Base-by-base conservation (phyloP, 306 rosid genomes). In the Vachellia collinsii region DNA sequence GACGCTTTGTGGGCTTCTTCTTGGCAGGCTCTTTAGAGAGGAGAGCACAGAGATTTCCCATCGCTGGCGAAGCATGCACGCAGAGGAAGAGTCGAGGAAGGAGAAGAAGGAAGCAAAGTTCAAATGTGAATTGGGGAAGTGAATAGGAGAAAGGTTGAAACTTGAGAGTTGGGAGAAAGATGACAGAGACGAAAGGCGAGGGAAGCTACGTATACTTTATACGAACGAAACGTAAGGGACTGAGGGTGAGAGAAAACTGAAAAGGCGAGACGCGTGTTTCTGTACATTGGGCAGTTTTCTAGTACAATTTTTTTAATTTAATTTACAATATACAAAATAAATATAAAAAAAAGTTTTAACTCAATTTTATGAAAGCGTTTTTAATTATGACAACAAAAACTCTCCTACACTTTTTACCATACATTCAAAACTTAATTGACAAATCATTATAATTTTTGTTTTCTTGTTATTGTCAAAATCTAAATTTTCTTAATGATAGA, bases 11-110 rank as follows among this genome's bases (percentile, higher is more conserved):
- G 42, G 85, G 81, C 36, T 84, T 85, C 79, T 75, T 85, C 78
- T 78, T 85, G 22, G 47, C 80, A 2, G 90, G 50, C 77, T 82
- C 80, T 69, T 86, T 81, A 16, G 85, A 78, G 42, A 88, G 84
- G 79, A 86, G 70, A 75, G 91, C 75, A 42, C 94, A 90, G n/a
- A 88, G 80, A 84, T 90, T 90, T 17, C 94, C 94, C 94, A 90
- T 90, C 79, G 63, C 37, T 6, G 13, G 3, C 3, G 75, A 53
- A 13, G 42, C 42, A 87, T 83, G 85, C 44, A 64, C 20, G 48
- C 29, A 17, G 38, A 20, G 19, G 59, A 69, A 25, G n/a, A 47
- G 10, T 36, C 4, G 48, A 7, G 14, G 10, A 65, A 14, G 6
- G 6, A 5, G 42, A 38, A 38, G 42, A 11, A n/a, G 3, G 66